Evolutionary conservation across 441 rosid genomes (phyloP).

Genomic region (Erysimum cheiri): DNA sequence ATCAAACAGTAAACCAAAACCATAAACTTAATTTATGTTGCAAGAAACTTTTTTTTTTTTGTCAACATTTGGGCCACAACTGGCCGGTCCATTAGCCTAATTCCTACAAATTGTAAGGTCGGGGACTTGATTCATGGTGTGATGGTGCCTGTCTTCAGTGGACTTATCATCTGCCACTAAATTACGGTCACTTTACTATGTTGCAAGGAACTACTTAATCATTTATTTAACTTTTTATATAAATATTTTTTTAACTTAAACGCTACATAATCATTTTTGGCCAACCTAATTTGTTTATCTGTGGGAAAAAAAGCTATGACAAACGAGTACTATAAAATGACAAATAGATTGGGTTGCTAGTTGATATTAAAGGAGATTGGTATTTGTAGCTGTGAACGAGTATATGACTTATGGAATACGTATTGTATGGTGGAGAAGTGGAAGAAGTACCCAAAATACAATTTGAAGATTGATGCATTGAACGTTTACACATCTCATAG

Average conservation of each 20-base stretch:
- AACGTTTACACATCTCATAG: slow-evolving; percentile 35
- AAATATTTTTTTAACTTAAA: background rate
- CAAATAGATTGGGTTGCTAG: slow-evolving; percentile 16
- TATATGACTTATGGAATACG: slow-evolving; percentile 33
- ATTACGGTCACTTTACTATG: too few relatives aligned
- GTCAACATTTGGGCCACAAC: too few relatives aligned
- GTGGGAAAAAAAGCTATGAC: background rate
- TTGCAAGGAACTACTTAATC: background rate
- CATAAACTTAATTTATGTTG: too few relatives aligned
- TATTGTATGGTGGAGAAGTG: slow-evolving; percentile 32
- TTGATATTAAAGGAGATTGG: slow-evolving; percentile 3
- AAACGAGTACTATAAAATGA: background rate
- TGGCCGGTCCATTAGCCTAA: too few relatives aligned
- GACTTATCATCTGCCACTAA: too few relatives aligned
- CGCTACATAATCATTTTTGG: background rate
- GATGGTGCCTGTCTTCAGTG: too few relatives aligned
- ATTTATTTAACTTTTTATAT: too few relatives aligned
- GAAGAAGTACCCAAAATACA: slow-evolving; percentile 28
- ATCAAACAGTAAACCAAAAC: background rate
- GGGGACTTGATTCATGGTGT: too few relatives aligned
- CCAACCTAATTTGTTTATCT: background rate
- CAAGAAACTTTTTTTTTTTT: too few relatives aligned
- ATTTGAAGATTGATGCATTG: slow-evolving; percentile 36
- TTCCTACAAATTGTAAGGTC: too few relatives aligned
- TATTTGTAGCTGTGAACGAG: slow-evolving; percentile 29